Evolutionary conservation across 2,329 filamentous ascomycete species (phyloP), one percentile per base, ranked within the genome.

Genomic region (Cryphonectria parasitica): DNA sequence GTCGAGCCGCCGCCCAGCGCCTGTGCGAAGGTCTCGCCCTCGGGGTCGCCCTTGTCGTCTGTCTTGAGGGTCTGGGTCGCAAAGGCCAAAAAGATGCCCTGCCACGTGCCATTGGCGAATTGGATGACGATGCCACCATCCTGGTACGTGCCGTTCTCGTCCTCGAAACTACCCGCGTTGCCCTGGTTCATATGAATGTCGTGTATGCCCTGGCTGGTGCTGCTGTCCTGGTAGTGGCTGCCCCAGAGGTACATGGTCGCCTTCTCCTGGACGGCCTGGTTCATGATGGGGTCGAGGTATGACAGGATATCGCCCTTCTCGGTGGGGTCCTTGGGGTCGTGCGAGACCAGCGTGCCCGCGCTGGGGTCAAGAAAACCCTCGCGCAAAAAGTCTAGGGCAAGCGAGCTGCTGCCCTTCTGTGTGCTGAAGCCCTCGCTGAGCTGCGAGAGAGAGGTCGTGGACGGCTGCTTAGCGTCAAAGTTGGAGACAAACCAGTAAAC

Each of bases 401-500:
- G 66, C 54, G 70, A 70, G 64, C 64, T 70, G 62, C 69, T 68
- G 65, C 71, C 66, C 43, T 66, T 62, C 5, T 71, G 70, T 5
- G 39, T 41, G 52, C 64, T 28, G 71, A 75, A 75, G 41, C 74
- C 76, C 22, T 65, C 52, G 15, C 45, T 8, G 13, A 77, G 70
- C 19, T 60, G 28, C 1, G 58, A 31, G 4, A 77, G 75, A 39
- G 68, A 63, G 25, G 64, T 34, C 52, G 70, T 73, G 25, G 74
- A 45, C 2, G 73, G 69, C 67, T 75, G 71, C 28, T 82, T 83
- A 11, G 66, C 43, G 56, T 67, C 22, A 68, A 86, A 82, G 67
- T 82, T 80, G 69, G 85, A 82, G 25, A 83, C 82, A 63, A 86
- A 78, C 75, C 84, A 84, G 77, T 86, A 87, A 69, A 87, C 86